Evolutionary conservation across 805 yeast genomes (phyloP), one percentile per base, ranked within the genome.

Genomic region (Teunomyces stri): DNA sequence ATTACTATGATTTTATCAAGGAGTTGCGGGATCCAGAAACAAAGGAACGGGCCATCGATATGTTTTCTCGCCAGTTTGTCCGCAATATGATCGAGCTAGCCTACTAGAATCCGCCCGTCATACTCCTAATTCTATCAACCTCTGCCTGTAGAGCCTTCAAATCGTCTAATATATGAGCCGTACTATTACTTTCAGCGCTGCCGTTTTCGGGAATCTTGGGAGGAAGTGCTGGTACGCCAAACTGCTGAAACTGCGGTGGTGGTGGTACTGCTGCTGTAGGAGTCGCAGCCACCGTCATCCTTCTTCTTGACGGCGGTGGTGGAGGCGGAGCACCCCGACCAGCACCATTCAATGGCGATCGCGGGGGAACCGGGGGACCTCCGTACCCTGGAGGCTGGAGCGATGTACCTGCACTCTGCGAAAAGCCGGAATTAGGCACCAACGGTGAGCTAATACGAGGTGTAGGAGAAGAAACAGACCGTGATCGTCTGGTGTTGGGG

Each of bases 71-170:
- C n/a, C 12, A 6, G 6, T 37, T 37, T 22, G 18, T 22, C 40
- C 18, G 7, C 15, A 37, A 22, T 29, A 20, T 37, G 40, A n/a
- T 22, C 12, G 28, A 11, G 27, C 9, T 30, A 20, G 44, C 27
- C 13, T 22, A 30, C 42, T 57, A 72, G 50, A 71, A 72, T 11
- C 76, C 78, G 13, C 78, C 77, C 6, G 76, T 70, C 73, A 72
- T 64, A 47, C 61, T 62, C 49, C 76, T 64, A 45, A 85, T 67
- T 44, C 76, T 73, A 55, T 85, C 86, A 18, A 85, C 89, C 61
- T 85, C 90, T 31, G 75, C 84, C 56, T 85, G 89, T 42, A 85
- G 69, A 6, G 85, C 85, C 57, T 77, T 78, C 48, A 85, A 68
- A 58, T 85, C 86, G 41, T 84, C 83, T 53, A 85, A 63, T 18